Conservation (phyloP, 2,329 filamentous ascomycete species). For the Beauveria sp. region DNA sequence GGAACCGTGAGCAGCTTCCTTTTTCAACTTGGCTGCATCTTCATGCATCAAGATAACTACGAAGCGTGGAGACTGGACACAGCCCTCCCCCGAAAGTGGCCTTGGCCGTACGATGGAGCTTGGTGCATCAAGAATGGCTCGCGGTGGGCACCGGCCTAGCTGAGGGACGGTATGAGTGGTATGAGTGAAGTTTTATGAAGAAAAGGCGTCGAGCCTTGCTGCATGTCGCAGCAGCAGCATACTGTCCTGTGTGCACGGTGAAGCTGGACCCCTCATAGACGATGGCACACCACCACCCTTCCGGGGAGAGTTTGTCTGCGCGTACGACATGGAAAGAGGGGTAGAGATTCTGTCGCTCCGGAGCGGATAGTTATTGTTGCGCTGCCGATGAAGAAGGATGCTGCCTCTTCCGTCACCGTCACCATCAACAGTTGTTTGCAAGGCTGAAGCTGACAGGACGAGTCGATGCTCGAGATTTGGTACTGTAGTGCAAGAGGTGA, state of each 20-base stretch:
- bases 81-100: neutral
- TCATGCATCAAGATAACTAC: neutral
- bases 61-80: neutral
- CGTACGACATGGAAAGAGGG: neutral
- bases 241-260: neutral
- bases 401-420: neutral
- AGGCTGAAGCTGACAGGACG: slow-evolving; percentile 4
- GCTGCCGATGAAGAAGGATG: neutral
- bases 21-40: slow-evolving; percentile 1
- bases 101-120: neutral
- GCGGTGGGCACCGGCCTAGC: neutral
- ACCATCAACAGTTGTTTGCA: slow-evolving; percentile 1
- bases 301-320: neutral
- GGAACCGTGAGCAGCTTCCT: neutral
- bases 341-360: neutral
- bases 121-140: slow-evolving; percentile 1
- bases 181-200: neutral
- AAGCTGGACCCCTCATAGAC: slow-evolving; percentile 1
- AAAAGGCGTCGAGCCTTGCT: neutral
- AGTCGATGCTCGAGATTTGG: neutral
- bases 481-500: neutral
- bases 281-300: neutral
- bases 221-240: neutral
- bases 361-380: neutral
- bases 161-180: neutral